These are phyloP conservation scores for Puccinia coronata DNA, from an alignment of 1,284 basidiomycete species.

Conservation along the genomic window DNA sequence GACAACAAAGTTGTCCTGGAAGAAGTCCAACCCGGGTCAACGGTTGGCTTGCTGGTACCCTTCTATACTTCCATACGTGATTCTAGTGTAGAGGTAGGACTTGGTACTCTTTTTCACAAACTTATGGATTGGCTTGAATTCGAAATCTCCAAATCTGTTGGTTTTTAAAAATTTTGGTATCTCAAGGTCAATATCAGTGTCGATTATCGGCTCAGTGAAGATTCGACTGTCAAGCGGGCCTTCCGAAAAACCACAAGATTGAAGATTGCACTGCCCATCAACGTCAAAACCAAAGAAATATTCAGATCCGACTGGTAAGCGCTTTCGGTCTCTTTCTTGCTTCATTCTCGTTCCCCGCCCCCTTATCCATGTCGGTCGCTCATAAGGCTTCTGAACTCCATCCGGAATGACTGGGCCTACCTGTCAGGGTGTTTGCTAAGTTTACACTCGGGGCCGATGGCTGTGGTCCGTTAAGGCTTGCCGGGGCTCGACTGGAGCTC, in stretches of 20 bases:
- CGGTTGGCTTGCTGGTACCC: conserved; percentile 11
- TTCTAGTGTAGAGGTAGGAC: neutral
- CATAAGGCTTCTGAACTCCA: neutral
- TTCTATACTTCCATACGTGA: neutral
- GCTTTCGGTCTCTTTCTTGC: neutral
- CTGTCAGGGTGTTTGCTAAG: conserved; percentile 20
- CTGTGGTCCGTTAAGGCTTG: conserved; percentile 1
- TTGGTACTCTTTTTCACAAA: neutral
- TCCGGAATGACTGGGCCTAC: neutral
- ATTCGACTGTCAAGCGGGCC: conserved; percentile 16
- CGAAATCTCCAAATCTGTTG: neutral
- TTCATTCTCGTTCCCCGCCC: neutral
- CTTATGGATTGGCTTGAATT: neutral
- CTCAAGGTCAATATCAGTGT: conserved; percentile 11
- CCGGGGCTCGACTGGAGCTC: conserved; percentile 2
- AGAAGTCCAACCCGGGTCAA: conserved; percentile 7
- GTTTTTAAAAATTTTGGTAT: neutral
- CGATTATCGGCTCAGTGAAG: conserved; percentile 21
- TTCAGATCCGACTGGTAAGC: conserved; percentile 38
- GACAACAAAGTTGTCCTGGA: conserved; percentile 6
- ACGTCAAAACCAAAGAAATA: conserved; percentile 32
- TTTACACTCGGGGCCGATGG: conserved; percentile 13
- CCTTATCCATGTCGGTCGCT: neutral
- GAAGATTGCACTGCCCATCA: conserved; percentile 7
- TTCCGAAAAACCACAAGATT: conserved; percentile 13